These are phyloP conservation scores for Telopea speciosissima DNA, from an alignment of 177 flowering plant genomes.

Conservation along the genomic window DNA sequence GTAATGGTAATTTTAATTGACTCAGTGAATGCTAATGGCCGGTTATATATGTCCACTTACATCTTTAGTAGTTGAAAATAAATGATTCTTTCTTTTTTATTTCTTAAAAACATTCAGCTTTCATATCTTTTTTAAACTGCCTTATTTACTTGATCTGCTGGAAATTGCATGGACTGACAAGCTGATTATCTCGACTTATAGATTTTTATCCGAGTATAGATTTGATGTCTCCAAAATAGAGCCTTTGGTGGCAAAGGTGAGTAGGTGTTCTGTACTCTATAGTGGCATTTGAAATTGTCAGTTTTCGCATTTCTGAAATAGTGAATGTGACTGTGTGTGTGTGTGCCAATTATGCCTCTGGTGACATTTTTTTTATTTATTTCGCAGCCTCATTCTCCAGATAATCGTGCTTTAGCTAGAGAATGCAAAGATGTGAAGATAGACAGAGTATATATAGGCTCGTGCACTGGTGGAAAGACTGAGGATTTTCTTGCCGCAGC, in stretches of 20 bases:
- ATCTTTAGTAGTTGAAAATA: background rate
- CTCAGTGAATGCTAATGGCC: background rate
- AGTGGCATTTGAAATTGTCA: background rate
- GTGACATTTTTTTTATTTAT: background rate
- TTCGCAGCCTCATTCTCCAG: conserved; percentile 98
- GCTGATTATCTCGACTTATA: conserved; percentile 19
- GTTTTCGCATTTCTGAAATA: background rate
- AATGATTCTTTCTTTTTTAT: background rate
- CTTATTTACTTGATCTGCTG: background rate
- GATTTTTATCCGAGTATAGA: conserved; percentile 71
- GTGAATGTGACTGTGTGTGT: background rate
- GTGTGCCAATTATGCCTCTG: background rate
- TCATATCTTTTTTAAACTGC: background rate
- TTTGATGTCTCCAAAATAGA: conserved; percentile 90
- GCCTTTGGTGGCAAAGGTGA: conserved; percentile 96
- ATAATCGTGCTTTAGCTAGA: conserved; percentile 90
- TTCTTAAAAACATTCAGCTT: background rate
- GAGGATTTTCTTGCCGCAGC: conserved; percentile 97
- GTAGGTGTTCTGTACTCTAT: conserved; percentile 2
- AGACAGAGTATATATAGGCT: conserved; percentile 94
- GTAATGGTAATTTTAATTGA: background rate
- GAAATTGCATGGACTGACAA: no score
- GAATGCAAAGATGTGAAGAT: conserved; percentile 98
- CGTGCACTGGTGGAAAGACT: conserved; percentile 98
- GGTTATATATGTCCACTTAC: background rate